A percentile compares a stretch with the other conserved stretches of the same genome.
These are phyloP conservation scores for Solidago caesia DNA, from an alignment of 129 eudicot genomes.

Conservation along the genomic window DNA sequence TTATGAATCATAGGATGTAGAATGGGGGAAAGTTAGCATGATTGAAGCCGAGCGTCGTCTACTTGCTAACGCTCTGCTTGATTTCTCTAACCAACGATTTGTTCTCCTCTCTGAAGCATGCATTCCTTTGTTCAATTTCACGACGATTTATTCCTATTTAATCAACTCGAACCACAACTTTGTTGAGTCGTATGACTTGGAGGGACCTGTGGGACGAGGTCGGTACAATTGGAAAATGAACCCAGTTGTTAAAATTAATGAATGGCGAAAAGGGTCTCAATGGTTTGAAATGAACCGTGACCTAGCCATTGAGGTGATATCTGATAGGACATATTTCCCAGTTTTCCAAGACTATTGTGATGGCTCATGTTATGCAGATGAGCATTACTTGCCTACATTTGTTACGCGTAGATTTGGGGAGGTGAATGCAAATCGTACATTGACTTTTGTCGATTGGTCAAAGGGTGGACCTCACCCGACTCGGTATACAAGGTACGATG, in stretches of 20 bases:
- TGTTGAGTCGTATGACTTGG: constrained; percentile 45
- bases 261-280: constrained; percentile 65
- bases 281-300: constrained; percentile 53
- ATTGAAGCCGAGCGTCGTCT: constrained; percentile 58
- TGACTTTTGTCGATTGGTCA: constrained; percentile 61
- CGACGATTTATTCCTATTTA: constrained; percentile 44
- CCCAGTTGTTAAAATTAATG: constrained; percentile 29
- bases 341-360: constrained; percentile 34
- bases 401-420: constrained; percentile 33
- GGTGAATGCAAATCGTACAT: constrained; percentile 36
- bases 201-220: constrained; percentile 46
- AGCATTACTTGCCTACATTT: constrained; percentile 53
- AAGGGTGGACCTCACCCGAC: constrained; percentile 54
- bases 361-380: constrained; percentile 46
- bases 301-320: constrained; percentile 45
- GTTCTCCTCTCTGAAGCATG: constrained; percentile 57
- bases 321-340: constrained; percentile 39
- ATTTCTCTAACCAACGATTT: constrained; percentile 46
- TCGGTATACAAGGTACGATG: constrained; percentile 36
- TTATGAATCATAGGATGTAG: constrained; percentile 31
- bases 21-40: constrained; percentile 64
- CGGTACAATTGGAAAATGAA: constrained; percentile 44
- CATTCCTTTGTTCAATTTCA: constrained; percentile 50
- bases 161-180: constrained; percentile 38
- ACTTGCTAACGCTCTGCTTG: constrained; percentile 52